Evolutionary conservation across 75 land plant species (phyloP), one percentile per base, ranked within the genome.

Genomic region (Selaginella moellendorffii): DNA sequence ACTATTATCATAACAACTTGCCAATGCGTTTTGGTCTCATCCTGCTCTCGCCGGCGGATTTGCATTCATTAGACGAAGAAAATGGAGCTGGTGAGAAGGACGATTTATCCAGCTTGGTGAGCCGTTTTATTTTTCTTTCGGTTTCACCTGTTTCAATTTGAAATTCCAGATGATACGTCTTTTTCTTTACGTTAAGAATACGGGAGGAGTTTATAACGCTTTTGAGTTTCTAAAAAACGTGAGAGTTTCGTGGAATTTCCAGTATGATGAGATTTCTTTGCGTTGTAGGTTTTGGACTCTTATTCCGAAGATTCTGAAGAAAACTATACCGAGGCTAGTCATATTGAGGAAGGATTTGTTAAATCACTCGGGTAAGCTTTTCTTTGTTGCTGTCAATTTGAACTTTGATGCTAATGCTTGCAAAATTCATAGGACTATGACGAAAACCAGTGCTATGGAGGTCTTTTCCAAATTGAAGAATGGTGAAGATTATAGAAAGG

Each of bases 11-110:
- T 64, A 88, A 76, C 61, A 77, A 73, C 69, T 64, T 85, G 30
- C 98, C 98, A 18, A 75, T 93, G 73, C 82, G 98, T 58, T 85
- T 93, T 81, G 98, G 98, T 20, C 71, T 89, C 0, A 82, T 93
- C 61, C 61, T 93, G 0, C 78, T 83, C 63, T 93, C 98, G 12
- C 52, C 83, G n/a, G n/a, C n/a, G 28, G 9, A 25, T n/a, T 21
- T 56, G 59, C 8, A 36, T 5, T 14, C 46, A 2, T n/a, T 56
- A 8, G 59, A 56, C 65, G 71, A 64, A 9, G 80, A 53, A 71
- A 78, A 69, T 46, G 85, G 85, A 80, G 20, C 46, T 70, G 46
- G 63, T 71, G 5, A 27, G 65, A 63, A 19, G 1, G 81, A 73
- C n/a, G 83, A 84, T 71, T 22, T 65, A 24, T 83, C 90, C 5